Base-by-base conservation (phyloP, 345 rosid genomes). In the Citrus inodora region DNA sequence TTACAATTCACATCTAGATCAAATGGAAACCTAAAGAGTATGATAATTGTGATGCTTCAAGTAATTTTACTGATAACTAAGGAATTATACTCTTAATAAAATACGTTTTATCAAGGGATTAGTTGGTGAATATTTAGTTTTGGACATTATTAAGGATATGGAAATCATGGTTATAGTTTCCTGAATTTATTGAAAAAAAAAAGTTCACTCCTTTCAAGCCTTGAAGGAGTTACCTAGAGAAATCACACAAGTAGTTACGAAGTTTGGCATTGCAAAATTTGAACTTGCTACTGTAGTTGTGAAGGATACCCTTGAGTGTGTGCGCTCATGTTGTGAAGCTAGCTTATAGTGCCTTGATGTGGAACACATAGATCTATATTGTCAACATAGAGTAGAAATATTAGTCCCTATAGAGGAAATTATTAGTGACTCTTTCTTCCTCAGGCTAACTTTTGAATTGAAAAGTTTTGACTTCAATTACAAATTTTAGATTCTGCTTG, bases 311-410 rank as follows among this genome's bases (percentile, higher is more conserved):
- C 86, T 82, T 25, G 83, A 81, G 67, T 83, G 67, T 60, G 80
- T 75, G 4, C 76, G 82, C 13, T 63, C 80, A 4, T 77, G 71
- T 11, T 71, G 84, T n/a, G 82, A 86, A 40, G 88, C 81, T 32
- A 83, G 84, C 78, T 71, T 85, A 35, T 70, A 83, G 67, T 75
- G 83, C 64, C 86, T 79, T 7, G 85, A 71, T 51, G 83, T 86
- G 5, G 88, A 83, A 5, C 79, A 79, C 51, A 83, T 86, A 35
- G 86, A 86, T 74, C 81, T 86, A 7, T 86, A 76, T 37, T 83
- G 73, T 35, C 86, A 76, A 73, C 86, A 86, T 65, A 79, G 83
- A 0, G 27, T 86, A 1, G 85, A 83, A 78, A 77, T 46, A 13
- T 61, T 68, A 14, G 74, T 76, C 9, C 88, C 84, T 3, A 81